phyloP scores from a whole-genome alignment of 306 rosid genomes.

The Cucurbita moschata region DNA sequence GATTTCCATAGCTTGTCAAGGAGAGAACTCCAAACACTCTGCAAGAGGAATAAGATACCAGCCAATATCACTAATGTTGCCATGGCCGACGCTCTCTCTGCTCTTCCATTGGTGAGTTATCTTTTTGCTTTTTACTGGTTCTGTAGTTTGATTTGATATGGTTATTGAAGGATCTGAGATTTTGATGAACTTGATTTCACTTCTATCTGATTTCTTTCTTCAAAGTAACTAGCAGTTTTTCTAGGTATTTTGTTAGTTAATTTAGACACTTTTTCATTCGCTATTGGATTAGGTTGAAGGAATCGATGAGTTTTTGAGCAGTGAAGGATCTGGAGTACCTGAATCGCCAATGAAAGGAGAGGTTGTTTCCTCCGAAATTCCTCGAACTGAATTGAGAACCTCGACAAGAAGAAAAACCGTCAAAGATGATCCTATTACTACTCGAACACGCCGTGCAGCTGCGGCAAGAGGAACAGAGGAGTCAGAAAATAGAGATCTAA shows the following conservation, averaged over 20 bases:
- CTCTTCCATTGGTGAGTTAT: slow-evolving; percentile 37
- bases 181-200: not conserved
- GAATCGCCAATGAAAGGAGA: slow-evolving; percentile 14
- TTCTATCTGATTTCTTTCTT: not conserved
- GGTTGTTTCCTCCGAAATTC: slow-evolving; percentile 17
- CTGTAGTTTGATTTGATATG: not conserved
- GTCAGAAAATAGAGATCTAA: slow-evolving; percentile 22
- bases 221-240: not conserved
- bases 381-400: slow-evolving; percentile 31
- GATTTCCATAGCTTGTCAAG: slow-evolving; percentile 66
- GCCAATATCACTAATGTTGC: slow-evolving; percentile 72
- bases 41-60: slow-evolving; percentile 90
- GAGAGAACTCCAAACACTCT: slow-evolving; percentile 64
- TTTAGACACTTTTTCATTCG: not conserved
- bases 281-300: slow-evolving; percentile 55
- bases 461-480: slow-evolving; percentile 15
- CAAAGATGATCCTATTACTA: slow-evolving; percentile 18
- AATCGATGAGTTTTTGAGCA: slow-evolving; percentile 40
- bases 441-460: slow-evolving; percentile 15
- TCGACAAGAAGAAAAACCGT: slow-evolving; percentile 29
- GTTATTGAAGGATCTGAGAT: not conserved
- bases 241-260: not conserved
- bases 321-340: slow-evolving; percentile 11
- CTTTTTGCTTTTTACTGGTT: not conserved
- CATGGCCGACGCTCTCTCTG: slow-evolving; percentile 67